phyloP scores from a whole-genome alignment of 2,329 filamentous ascomycete genomes.

The Ceratocystis eucalypticola region DNA sequence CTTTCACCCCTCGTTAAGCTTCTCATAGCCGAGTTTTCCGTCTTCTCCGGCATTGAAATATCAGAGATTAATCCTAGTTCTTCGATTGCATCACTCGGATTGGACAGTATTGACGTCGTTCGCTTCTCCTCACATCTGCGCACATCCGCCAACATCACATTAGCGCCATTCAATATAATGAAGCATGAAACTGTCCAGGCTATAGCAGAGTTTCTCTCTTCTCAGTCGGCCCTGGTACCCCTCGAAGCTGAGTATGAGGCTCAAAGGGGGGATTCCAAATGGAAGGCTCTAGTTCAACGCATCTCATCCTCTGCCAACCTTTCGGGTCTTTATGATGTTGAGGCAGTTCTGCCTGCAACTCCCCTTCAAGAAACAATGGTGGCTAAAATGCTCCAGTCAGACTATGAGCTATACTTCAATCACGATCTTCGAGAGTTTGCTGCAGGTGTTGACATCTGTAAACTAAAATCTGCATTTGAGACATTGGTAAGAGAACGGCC shows the following conservation, averaged over 20 bases:
- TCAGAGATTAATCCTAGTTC: conserved; percentile 42
- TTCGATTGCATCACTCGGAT: conserved; percentile 65
- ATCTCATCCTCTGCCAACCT: neutral
- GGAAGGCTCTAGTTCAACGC: neutral
- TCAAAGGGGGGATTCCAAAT: neutral
- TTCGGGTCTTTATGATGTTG: conserved; percentile 27
- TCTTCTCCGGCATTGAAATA: conserved; percentile 42
- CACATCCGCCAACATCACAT: conserved; percentile 35
- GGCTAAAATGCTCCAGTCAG: conserved; percentile 63
- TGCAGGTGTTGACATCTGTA: conserved; percentile 38
- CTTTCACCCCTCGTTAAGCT: neutral
- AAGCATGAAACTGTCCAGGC: conserved; percentile 51
- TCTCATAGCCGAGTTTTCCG: neutral
- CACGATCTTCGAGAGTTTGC: conserved; percentile 59
- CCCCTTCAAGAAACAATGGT: conserved; percentile 80
- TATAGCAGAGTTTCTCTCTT: conserved; percentile 31
- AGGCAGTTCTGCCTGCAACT: conserved; percentile 58
- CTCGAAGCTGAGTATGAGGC: conserved; percentile 22
- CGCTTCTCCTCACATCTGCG: conserved; percentile 64
- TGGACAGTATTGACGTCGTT: conserved; percentile 88
- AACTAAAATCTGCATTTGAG: conserved; percentile 48
- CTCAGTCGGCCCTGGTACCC: neutral
- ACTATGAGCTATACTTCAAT: conserved; percentile 70
- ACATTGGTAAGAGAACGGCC: conserved; percentile 46
- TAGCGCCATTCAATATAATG: conserved; percentile 69